Conservation (phyloP, 169 alveolate species). For the Cardiosporidium cionae region DNA sequence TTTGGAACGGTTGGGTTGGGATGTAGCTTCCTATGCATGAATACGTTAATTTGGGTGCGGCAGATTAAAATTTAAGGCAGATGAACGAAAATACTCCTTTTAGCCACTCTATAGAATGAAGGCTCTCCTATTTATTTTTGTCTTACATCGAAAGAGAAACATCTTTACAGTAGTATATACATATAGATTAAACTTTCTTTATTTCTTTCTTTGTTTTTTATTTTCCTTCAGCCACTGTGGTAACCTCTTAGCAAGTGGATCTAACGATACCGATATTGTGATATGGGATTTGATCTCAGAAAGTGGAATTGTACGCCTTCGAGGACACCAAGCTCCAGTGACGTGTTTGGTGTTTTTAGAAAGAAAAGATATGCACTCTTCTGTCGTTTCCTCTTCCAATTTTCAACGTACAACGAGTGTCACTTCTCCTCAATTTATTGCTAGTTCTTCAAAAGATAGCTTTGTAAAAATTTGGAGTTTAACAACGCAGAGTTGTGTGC, state of each 20-base stretch:
- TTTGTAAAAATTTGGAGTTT: background rate
- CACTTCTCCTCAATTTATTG: background rate
- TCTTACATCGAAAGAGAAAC: background rate
- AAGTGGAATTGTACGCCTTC: background rate
- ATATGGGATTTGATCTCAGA: background rate
- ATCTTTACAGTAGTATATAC: background rate
- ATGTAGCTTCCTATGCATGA: no score
- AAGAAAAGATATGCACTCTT: background rate
- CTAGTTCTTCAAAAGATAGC: background rate
- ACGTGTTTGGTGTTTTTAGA: background rate
- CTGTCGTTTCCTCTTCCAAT: no score
- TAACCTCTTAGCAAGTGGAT: background rate
- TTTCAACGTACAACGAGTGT: no score
- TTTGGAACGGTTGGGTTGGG: no score
- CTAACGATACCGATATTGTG: background rate
- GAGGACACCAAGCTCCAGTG: background rate
- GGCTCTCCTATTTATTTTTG: background rate
- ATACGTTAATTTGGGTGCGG: no score
- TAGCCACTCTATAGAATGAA: background rate
- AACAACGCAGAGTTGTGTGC: background rate
- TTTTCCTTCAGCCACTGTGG: background rate
- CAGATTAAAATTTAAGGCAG: no score
- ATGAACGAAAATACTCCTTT: background rate
- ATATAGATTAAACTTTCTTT: background rate
- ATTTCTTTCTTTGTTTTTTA: background rate